phyloP scores from a whole-genome alignment of 371 early-diverging fungal species.

The Fennellomyces sp. region DNA sequence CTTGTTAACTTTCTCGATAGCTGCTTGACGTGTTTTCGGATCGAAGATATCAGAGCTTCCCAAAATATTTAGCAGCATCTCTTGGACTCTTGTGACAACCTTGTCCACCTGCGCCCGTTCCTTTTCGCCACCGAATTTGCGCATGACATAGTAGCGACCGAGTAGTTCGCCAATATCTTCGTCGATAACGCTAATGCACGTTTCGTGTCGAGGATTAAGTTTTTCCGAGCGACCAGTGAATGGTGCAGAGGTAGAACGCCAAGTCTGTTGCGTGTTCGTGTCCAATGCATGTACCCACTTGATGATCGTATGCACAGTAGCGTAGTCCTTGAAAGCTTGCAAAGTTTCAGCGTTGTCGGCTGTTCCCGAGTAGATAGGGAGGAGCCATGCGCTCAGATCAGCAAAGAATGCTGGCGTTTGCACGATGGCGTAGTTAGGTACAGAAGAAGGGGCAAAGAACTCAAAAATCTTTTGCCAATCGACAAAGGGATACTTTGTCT shows the following conservation, averaged over 20 bases:
- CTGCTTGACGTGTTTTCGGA: conserved; percentile 41
- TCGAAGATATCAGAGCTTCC: conserved; percentile 55
- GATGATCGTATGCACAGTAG: conserved; percentile 2
- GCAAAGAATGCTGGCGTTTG: conserved; percentile 15
- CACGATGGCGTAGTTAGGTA: conserved; percentile 11
- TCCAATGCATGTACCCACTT: conserved; percentile 13
- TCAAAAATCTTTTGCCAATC: conserved; percentile 23
- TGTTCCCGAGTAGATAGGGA: background rate
- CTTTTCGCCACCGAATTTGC: conserved; percentile 41
- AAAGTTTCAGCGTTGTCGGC: background rate
- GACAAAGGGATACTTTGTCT: conserved; percentile 26
- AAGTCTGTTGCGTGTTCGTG: conserved; percentile 12
- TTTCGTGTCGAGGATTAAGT: conserved; percentile 41
- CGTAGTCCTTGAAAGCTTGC: conserved; percentile 12
- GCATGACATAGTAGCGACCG: conserved; percentile 58
- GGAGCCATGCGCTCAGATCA: conserved; percentile 11
- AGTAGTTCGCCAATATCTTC: conserved; percentile 51
- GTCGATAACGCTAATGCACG: conserved; percentile 47
- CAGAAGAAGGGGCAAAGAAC: background rate
- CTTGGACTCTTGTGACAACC: conserved; percentile 33
- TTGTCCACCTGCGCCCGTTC: conserved; percentile 21
- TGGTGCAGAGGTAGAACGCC: conserved; percentile 15
- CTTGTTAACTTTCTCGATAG: conserved; percentile 44
- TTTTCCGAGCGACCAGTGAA: conserved; percentile 33
- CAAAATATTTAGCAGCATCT: conserved; percentile 41